phyloP scores from a whole-genome alignment of 2,329 filamentous ascomycete species.

The Penicillium sp. region DNA sequence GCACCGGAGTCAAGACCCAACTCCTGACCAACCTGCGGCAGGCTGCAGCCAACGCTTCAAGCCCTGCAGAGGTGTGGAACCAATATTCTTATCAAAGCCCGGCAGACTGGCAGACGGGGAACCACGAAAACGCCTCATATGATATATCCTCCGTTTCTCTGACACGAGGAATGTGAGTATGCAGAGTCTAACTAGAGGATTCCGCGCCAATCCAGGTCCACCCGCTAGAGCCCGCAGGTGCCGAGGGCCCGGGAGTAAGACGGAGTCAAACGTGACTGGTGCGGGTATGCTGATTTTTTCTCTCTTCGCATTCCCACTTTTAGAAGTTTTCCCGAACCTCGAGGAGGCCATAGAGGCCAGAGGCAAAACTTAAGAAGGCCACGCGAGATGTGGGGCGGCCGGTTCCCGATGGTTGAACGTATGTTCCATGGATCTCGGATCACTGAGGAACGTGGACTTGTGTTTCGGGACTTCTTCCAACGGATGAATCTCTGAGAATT shows the following conservation, averaged over 20 bases:
- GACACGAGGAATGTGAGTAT: neutral
- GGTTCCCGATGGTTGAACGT: too few relatives aligned
- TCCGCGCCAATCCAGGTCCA: too few relatives aligned
- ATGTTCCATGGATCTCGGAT: too few relatives aligned
- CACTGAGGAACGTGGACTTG: too few relatives aligned
- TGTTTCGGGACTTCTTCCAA: too few relatives aligned
- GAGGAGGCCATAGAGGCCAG: neutral
- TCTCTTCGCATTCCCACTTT: neutral
- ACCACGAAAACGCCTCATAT: neutral
- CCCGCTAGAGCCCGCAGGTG: too few relatives aligned
- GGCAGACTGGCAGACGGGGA: neutral
- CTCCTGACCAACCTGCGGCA: neutral
- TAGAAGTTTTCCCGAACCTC: neutral
- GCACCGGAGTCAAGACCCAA: neutral
- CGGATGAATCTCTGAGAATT: too few relatives aligned
- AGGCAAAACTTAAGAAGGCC: neutral
- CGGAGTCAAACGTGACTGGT: neutral
- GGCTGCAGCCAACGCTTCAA: neutral
- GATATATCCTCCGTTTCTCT: neutral
- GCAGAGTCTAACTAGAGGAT: neutral
- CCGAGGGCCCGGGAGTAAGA: neutral
- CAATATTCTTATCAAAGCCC: neutral
- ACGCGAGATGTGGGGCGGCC: neutral
- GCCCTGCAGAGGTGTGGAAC: neutral
- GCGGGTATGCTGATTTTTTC: too few relatives aligned